A percentile compares a stretch with the other conserved stretches of the same genome.
These are phyloP conservation scores for Sisymbrium irio DNA, from an alignment of 345 rosid species.

Conservation along the genomic window DNA sequence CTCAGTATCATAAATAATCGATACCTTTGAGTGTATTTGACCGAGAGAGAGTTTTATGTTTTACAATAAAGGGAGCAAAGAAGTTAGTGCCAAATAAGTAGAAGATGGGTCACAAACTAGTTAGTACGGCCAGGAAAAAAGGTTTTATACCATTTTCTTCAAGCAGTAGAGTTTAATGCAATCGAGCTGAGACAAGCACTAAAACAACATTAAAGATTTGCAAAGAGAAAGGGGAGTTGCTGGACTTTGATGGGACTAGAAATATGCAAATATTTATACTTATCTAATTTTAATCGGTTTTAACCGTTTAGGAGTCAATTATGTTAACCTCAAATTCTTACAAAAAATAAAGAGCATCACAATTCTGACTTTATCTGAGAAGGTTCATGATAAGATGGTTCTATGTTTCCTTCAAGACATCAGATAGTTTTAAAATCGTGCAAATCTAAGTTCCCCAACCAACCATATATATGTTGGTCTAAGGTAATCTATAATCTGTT, in stretches of 20 bases:
- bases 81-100: neutral
- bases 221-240: neutral
- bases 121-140: neutral
- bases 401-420: neutral
- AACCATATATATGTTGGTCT: neutral
- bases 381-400: neutral
- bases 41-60: neutral
- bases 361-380: neutral
- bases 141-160: neutral
- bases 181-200: conserved; percentile 3
- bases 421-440: neutral
- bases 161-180: neutral
- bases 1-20: conserved; percentile 16
- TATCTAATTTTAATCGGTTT: neutral
- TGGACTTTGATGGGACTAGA: neutral
- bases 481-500: neutral
- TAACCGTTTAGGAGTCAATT: neutral
- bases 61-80: neutral
- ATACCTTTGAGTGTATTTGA: neutral
- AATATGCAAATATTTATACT: neutral
- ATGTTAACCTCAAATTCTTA: neutral
- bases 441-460: conserved; percentile 1
- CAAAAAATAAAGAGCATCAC: neutral
- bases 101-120: neutral
- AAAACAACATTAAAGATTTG: neutral